phyloP scores from a whole-genome alignment of 768 basidiomycete genomes.

The Leccinellum rugosiceps region DNA sequence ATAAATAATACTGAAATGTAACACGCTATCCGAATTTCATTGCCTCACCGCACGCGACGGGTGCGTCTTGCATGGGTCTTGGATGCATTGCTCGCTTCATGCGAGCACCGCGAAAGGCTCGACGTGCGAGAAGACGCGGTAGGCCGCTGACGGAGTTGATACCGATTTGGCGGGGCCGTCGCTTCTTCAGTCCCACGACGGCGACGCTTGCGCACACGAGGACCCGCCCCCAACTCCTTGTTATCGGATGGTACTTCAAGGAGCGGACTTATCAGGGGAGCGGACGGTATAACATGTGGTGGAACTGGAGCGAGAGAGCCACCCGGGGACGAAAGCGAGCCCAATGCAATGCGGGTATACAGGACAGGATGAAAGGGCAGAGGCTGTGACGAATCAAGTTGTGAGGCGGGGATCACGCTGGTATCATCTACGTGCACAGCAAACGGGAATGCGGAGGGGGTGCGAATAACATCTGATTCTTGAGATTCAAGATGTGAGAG shows the following conservation, averaged over 20 bases:
- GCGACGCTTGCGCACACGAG: slow-evolving; percentile 11
- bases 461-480: slow-evolving; percentile 44
- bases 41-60: slow-evolving; percentile 12
- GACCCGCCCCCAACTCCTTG: slow-evolving; percentile 5
- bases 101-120: slow-evolving; percentile 17
- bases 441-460: slow-evolving; percentile 39
- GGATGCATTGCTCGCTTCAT: slow-evolving; percentile 9
- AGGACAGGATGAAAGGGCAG: slow-evolving; percentile 31
- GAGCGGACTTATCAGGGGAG: slow-evolving; percentile 2
- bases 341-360: slow-evolving; percentile 38
- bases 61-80: slow-evolving; percentile 15
- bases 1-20: slow-evolving; percentile 26
- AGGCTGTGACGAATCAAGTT: slow-evolving; percentile 35
- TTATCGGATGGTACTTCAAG: slow-evolving; percentile 8
- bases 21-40: not conserved
- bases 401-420: slow-evolving; percentile 35
- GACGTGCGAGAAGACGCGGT: slow-evolving; percentile 11
- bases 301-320: slow-evolving; percentile 4
- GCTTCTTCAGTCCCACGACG: slow-evolving; percentile 1
- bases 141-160: slow-evolving; percentile 31
- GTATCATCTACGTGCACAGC: slow-evolving; percentile 30
- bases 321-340: slow-evolving; percentile 11
- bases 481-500: slow-evolving; percentile 36
- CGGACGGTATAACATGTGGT: slow-evolving; percentile 7
- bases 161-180: slow-evolving; percentile 19